Evolutionary conservation across 1,284 basidiomycete species (phyloP).

Genomic region (Tilletia indica): DNA sequence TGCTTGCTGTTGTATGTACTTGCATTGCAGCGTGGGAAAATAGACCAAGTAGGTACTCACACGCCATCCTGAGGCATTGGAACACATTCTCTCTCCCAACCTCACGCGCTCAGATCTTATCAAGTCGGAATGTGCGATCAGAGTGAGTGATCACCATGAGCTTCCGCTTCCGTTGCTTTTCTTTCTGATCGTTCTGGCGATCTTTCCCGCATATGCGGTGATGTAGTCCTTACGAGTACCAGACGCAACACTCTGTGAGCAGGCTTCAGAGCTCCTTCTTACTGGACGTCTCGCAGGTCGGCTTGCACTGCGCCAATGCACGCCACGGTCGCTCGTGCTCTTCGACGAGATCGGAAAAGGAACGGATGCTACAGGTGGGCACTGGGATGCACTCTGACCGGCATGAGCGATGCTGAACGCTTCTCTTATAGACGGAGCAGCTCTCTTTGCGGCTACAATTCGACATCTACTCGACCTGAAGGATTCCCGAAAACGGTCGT

Average conservation of each 20-base stretch:
- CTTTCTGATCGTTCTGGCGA: not conserved
- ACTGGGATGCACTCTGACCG: too few relatives aligned
- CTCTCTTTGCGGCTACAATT: conserved; percentile 27
- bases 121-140: conserved; percentile 83
- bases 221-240: conserved; percentile 79
- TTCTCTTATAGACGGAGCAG: conserved; percentile 22
- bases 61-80: too few relatives aligned
- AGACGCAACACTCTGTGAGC: conserved; percentile 78
- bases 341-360: conserved; percentile 32
- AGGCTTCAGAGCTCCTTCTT: conserved; percentile 78
- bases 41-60: too few relatives aligned
- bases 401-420: not conserved
- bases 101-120: too few relatives aligned
- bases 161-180: too few relatives aligned
- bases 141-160: conserved; percentile 61
- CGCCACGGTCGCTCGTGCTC: conserved; percentile 24
- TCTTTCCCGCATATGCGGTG: conserved; percentile 15
- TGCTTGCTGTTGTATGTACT: too few relatives aligned
- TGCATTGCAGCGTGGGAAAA: too few relatives aligned
- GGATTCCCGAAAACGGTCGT: conserved; percentile 22
- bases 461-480: conserved; percentile 16
- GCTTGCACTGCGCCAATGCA: conserved; percentile 53
- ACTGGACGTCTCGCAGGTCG: conserved; percentile 92
- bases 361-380: conserved; percentile 16
- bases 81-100: too few relatives aligned